Base-by-base conservation (phyloP, 495 filamentous ascomycete species). In the Staphylotrichum longicolle region DNA sequence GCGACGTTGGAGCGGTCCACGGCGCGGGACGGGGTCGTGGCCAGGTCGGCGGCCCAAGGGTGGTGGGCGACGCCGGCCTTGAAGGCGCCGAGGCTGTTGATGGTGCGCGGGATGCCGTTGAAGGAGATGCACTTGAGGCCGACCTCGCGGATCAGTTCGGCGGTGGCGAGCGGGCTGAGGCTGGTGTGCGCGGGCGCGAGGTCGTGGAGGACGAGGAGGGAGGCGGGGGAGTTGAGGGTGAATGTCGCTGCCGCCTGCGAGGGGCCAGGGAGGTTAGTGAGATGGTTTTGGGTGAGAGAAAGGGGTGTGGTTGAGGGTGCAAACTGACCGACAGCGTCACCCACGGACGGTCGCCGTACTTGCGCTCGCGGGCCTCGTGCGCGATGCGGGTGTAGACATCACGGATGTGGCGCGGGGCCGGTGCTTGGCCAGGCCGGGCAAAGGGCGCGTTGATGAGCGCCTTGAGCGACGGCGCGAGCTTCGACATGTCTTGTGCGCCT, bases 71-170 rank as follows among this genome's bases (percentile, higher is more conserved):
- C 78, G 42, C 74, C 74, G 44, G 75, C 68, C 48, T 77, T 78
- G 79, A 93, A 91, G 55, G 83, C 84, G 65, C 80, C 82, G 0
- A 93, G 84, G 63, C 80, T 84, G 78, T 93, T 93, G 72, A 93
- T 93, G 51, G 84, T 88, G 57, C 89, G 83, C 4, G 89, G 89
- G 66, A 93, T 88, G 44, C 89, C 89, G 74, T 93, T 93, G 80
- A 93, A 91, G 48, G 83, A 84, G 69, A 93, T 91, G 72, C 88
- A 91, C 71, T 93, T 93, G 46, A 93, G 79, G 3, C 87, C 89
- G 66, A 90, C 81, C 66, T 91, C 89, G 65, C 89, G 85, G 80
- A 93, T 90, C 20, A 90, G 72, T 70, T 91, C 88, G 49, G 88
- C 88, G 7, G 82, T 80, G 44, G 78, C 74, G n/a, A 86, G 75